Conservation (phyloP, 169 alveolate genomes). For the Plasmodium adleri region DNA sequence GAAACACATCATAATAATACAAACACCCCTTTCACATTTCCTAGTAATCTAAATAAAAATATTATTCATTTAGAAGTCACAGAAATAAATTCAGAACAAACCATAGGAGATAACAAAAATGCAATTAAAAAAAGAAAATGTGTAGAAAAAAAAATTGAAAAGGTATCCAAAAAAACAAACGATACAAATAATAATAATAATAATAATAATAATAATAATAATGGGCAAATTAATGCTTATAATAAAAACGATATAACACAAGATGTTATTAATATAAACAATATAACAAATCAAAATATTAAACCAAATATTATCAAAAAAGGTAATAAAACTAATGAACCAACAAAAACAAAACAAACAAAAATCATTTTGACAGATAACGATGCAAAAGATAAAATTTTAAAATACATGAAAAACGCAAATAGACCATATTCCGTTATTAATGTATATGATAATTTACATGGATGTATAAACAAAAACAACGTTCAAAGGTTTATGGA, state of each 20-base stretch:
- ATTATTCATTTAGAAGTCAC: not conserved
- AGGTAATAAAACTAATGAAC: slow-evolving; percentile 11
- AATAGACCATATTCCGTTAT: slow-evolving; percentile 88
- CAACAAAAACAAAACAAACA: slow-evolving; percentile 26
- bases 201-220: slow-evolving; percentile 13
- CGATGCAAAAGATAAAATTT: slow-evolving; percentile 81
- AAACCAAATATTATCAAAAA: not conserved
- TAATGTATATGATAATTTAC: slow-evolving; percentile 86
- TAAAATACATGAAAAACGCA: slow-evolving; percentile 84
- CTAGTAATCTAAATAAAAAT: too few species aligned
- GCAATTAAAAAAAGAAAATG: not conserved
- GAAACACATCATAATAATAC: not conserved
- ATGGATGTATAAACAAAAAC: slow-evolving; percentile 80
- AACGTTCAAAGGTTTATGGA: slow-evolving; percentile 85
- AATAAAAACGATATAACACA: slow-evolving; percentile 14
- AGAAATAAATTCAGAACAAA: not conserved
- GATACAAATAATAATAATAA: slow-evolving; percentile 7
- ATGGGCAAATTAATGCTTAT: slow-evolving; percentile 12
- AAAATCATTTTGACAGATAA: slow-evolving; percentile 36
- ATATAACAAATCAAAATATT: too few species aligned
- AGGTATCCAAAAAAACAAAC: slow-evolving; percentile 9
- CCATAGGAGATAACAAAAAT: not conserved
- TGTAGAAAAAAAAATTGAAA: slow-evolving; percentile 15
- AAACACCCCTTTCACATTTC: too few species aligned
- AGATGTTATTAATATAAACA: slow-evolving; percentile 1